Conservation (phyloP, 345 rosid species). For the Salix exigua region DNA sequence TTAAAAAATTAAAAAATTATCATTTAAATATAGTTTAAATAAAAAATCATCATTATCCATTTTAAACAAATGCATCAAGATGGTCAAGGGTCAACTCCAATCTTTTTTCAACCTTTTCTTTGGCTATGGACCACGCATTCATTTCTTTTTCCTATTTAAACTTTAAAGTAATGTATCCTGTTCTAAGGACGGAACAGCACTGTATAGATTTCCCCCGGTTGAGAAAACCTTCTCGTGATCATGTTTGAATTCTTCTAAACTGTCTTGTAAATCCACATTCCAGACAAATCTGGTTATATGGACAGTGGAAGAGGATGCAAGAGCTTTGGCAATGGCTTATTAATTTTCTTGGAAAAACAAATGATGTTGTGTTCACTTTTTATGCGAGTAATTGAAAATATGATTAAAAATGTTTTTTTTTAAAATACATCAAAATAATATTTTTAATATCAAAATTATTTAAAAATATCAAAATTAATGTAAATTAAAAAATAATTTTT, state of each 20-base stretch:
- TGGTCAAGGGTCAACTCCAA: conserved; percentile 3
- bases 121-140: background rate
- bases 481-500: too few species aligned
- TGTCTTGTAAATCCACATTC: background rate
- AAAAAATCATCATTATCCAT: too few species aligned
- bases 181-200: background rate
- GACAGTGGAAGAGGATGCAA: too few species aligned
- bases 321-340: too few species aligned
- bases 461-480: too few species aligned
- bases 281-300: background rate
- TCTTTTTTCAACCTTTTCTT: background rate
- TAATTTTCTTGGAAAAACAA: too few species aligned
- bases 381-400: fast-evolving
- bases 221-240: background rate
- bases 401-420: too few species aligned
- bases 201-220: background rate
- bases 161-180: background rate
- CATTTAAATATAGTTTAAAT: too few species aligned
- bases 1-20: too few species aligned
- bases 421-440: too few species aligned
- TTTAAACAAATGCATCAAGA: background rate
- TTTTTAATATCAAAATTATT: too few species aligned
- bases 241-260: background rate
- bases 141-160: background rate
- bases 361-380: too few species aligned